Conservation (phyloP, 228 moss, liverwort and hornwort genomes). For the Sphagnum magellanicum region DNA sequence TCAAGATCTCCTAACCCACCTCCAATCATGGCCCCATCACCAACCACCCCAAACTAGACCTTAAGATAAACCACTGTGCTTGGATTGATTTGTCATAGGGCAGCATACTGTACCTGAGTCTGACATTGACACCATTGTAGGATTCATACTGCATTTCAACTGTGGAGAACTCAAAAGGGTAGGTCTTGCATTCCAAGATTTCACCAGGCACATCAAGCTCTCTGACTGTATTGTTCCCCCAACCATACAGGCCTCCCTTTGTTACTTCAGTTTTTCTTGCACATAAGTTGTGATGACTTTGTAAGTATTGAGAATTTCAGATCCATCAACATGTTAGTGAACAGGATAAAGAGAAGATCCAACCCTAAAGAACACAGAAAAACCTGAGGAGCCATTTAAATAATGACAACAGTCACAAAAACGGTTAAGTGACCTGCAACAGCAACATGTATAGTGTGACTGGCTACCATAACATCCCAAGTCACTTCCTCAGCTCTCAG, state of each 20-base stretch:
- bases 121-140: conserved; percentile 95
- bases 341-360: no score
- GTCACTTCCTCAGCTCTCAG: no score
- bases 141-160: conserved; percentile 99
- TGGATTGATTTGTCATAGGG: not conserved
- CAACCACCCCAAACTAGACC: not conserved
- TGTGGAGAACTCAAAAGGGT: conserved; percentile 94
- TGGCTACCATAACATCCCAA: no score
- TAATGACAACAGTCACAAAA: no score
- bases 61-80: not conserved
- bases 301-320: no score
- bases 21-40: not conserved
- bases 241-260: not conserved
- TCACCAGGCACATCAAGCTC: conserved; percentile 96
- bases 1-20: not conserved
- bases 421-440: no score
- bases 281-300: no score
- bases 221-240: conserved; percentile 34
- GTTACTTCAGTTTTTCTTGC: not conserved
- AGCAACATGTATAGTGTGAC: no score
- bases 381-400: no score
- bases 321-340: no score
- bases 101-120: conserved; percentile 57
- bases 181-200: conserved; percentile 89
- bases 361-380: no score